Evolutionary conservation across 495 filamentous ascomycete genomes (phyloP).

Genomic region (Aspergillus ostianus): DNA sequence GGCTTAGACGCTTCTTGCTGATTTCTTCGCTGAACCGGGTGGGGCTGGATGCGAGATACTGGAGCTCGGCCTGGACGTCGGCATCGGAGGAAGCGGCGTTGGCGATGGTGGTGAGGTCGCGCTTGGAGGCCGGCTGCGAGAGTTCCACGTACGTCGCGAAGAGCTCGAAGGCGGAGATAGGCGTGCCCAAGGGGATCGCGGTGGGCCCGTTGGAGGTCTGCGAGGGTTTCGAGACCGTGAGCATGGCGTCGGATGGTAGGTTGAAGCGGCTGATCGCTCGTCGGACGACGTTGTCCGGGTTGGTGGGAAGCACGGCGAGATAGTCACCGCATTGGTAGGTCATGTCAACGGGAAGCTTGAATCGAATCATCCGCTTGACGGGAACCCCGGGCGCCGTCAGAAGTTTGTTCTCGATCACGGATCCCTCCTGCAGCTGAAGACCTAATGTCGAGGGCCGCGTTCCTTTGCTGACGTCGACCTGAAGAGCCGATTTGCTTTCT

Average conservation of each 20-base stretch:
- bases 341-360: conserved; percentile 64
- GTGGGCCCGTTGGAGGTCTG: conserved; percentile 41
- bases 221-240: conserved; percentile 41
- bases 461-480: conserved; percentile 58
- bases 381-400: conserved; percentile 56
- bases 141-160: conserved; percentile 72
- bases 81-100: conserved; percentile 32
- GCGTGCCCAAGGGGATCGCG: conserved; percentile 55
- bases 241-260: conserved; percentile 60
- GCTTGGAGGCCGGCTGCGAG: conserved; percentile 61
- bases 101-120: conserved; percentile 49
- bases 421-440: conserved; percentile 63
- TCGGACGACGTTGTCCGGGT: conserved; percentile 56
- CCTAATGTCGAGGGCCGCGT: conserved; percentile 59
- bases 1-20: conserved; percentile 55
- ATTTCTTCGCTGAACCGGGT: conserved; percentile 52
- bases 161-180: conserved; percentile 60
- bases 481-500: conserved; percentile 30
- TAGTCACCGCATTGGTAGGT: conserved; percentile 74
- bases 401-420: conserved; percentile 52
- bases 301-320: conserved; percentile 69
- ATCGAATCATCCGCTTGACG: conserved; percentile 62
- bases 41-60: conserved; percentile 32
- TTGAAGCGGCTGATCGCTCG: conserved; percentile 53
- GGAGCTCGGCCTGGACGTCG: conserved; percentile 29